Percentiles rank a stretch among this genome's conserved stretches.
These are phyloP conservation scores for Mimosa pudica DNA, from an alignment of 306 rosid genomes.

Conservation along the genomic window DNA sequence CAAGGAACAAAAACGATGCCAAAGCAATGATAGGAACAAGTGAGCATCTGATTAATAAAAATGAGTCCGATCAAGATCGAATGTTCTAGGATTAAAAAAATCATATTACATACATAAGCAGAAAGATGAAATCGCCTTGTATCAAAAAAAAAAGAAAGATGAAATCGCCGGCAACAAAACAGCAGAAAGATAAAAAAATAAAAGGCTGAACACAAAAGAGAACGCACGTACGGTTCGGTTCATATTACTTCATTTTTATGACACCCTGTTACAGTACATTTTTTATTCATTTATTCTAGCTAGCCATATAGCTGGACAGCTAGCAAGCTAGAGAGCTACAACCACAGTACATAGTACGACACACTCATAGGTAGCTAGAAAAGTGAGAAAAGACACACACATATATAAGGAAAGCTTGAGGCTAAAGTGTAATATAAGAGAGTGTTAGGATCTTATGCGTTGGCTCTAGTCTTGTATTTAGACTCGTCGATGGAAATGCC, in stretches of 20 bases:
- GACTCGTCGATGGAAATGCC: constrained; percentile 48
- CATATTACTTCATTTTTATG: too few relatives aligned
- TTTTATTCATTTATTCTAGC: background rate
- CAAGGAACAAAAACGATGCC: too few relatives aligned
- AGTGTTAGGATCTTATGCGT: background rate
- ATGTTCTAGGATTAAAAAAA: too few relatives aligned
- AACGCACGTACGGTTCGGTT: background rate
- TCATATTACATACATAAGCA: too few relatives aligned
- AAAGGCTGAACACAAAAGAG: background rate
- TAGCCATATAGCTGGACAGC: background rate
- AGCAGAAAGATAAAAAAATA: too few relatives aligned
- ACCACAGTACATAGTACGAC: background rate
- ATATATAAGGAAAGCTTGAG: background rate
- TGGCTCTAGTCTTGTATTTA: constrained; percentile 30
- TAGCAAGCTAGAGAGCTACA: background rate
- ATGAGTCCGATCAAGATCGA: too few relatives aligned
- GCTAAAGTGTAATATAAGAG: background rate
- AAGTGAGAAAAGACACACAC: background rate
- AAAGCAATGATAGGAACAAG: too few relatives aligned
- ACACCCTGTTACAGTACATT: too few relatives aligned
- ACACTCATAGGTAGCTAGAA: background rate
- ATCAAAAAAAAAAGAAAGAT: too few relatives aligned
- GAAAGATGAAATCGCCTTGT: too few relatives aligned
- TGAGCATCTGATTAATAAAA: too few relatives aligned
- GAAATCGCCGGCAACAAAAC: too few relatives aligned